phyloP scores from a whole-genome alignment of 805 yeast genomes.

The Monosporozyma servazzii region DNA sequence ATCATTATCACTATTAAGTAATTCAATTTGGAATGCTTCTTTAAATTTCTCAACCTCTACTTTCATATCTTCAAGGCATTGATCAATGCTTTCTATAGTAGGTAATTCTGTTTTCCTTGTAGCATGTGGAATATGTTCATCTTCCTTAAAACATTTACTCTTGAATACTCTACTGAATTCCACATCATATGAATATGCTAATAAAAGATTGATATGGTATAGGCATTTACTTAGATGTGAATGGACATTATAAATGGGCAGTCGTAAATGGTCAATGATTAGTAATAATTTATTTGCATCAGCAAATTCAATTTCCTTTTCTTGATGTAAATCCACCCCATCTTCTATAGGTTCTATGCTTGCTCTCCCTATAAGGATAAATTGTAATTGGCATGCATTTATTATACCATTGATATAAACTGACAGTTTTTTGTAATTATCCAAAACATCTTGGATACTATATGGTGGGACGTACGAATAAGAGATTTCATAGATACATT shows the following conservation, averaged over 20 bases:
- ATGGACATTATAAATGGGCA: conserved; percentile 31
- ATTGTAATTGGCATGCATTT: conserved; percentile 41
- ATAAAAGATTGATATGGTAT: conserved; percentile 25
- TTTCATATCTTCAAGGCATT: conserved; percentile 18
- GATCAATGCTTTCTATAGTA: conserved; percentile 22
- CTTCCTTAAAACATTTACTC: conserved; percentile 12
- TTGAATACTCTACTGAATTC: conserved; percentile 15
- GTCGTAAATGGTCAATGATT: conserved; percentile 26
- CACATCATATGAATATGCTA: conserved; percentile 37
- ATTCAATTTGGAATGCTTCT: conserved; percentile 27
- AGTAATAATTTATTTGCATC: conserved; percentile 26
- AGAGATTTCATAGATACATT: conserved; percentile 41
- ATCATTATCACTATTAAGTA: conserved; percentile 18
- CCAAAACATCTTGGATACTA: conserved; percentile 31
- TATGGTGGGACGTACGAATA: conserved; percentile 40
- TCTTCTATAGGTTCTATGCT: conserved; percentile 7
- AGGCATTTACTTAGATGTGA: conserved; percentile 29
- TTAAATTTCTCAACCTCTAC: conserved; percentile 32
- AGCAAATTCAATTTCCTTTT: conserved; percentile 32
- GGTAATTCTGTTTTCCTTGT: conserved; percentile 14
- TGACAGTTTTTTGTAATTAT: conserved; percentile 26
- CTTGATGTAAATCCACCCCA: conserved; percentile 14
- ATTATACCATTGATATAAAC: conserved; percentile 35
- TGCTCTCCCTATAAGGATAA: conserved; percentile 27
- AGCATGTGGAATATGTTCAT: conserved; percentile 7